A percentile compares a stretch with the other conserved stretches of the same genome.
phyloP scores from a whole-genome alignment of 805 yeast species.

The Saturnispora mendoncae region DNA sequence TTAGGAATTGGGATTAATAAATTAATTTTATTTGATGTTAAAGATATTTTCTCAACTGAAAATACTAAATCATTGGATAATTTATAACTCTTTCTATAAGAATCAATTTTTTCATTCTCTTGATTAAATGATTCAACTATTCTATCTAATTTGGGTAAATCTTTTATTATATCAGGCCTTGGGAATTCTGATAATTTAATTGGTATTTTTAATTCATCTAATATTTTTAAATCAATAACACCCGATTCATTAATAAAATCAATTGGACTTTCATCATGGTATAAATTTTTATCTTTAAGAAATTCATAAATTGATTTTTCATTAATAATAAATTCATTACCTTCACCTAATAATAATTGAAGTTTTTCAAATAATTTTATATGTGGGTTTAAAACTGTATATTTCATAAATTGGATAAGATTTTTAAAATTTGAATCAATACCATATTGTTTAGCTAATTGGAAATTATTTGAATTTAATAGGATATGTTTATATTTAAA shows the following conservation, averaged over 20 bases:
- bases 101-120: not conserved
- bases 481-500: conserved; percentile 15
- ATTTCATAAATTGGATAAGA: conserved; percentile 23
- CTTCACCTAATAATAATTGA: conserved; percentile 8
- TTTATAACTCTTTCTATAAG: conserved; percentile 13
- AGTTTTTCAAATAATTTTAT: conserved; percentile 16
- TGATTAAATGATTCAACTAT: not conserved
- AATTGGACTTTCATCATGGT: not conserved
- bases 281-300: conserved; percentile 9
- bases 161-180: not conserved
- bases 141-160: not conserved
- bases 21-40: conserved; percentile 16
- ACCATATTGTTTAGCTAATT: conserved; percentile 12
- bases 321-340: not conserved
- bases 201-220: not conserved
- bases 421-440: conserved; percentile 16
- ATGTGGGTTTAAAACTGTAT: conserved; percentile 28
- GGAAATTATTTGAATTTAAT: conserved; percentile 13
- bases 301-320: conserved; percentile 14
- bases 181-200: not conserved
- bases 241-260: not conserved
- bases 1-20: conserved; percentile 23
- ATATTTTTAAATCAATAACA: not conserved
- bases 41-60: conserved; percentile 16
- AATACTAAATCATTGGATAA: conserved; percentile 18